Evolutionary conservation across 305 asterid species (phyloP).

Genomic region (Fraxinus velutina): DNA sequence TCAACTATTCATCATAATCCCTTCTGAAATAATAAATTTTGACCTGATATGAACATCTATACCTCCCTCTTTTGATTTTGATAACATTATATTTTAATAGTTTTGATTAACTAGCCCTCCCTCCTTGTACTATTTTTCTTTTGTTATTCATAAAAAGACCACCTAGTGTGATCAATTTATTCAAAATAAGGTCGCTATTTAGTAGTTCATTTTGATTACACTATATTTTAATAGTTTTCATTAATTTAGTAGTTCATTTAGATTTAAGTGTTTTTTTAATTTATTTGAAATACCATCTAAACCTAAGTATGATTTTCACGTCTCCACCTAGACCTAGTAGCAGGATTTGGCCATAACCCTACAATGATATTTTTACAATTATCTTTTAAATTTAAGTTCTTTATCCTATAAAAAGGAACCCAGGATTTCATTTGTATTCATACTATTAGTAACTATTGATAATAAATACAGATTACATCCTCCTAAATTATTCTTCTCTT

Average conservation of each 20-base stretch:
- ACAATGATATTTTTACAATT: background rate
- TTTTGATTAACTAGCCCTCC: background rate
- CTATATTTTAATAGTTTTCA: background rate
- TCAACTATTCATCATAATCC: background rate
- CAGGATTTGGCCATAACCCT: background rate
- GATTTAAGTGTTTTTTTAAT: background rate
- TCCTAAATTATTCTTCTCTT: background rate
- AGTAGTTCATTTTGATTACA: background rate
- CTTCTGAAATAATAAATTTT: background rate
- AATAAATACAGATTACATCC: background rate
- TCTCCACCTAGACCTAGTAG: background rate
- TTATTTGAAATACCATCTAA: background rate
- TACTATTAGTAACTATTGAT: background rate
- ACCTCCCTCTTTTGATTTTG: background rate
- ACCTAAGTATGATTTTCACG: background rate
- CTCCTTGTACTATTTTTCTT: background rate
- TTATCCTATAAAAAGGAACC: background rate
- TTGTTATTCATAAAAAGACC: background rate
- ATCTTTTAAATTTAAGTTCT: background rate
- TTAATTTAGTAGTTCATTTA: background rate
- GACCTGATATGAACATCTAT: background rate
- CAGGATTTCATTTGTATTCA: background rate
- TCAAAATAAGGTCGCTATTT: background rate
- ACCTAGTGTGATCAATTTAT: background rate
- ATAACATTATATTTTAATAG: background rate